Base-by-base conservation (phyloP, 225 moss, liverwort and hornwort genomes). In the Physcomitrellopsis africana region DNA sequence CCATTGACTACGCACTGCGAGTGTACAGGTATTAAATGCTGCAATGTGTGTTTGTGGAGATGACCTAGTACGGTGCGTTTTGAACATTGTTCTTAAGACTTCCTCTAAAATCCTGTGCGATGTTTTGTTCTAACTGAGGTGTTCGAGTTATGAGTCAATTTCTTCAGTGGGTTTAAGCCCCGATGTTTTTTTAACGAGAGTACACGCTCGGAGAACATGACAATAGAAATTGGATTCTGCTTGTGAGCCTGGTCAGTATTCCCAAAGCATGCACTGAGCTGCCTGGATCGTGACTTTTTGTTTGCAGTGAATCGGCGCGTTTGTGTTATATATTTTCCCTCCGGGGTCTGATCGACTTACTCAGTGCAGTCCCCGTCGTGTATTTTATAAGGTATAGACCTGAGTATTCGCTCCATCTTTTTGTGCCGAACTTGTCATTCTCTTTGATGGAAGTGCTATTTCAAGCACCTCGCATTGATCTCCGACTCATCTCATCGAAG, bases 251-350 rank as follows among this genome's bases (percentile, higher is more conserved):
- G 45, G 32, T 15, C 41, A 51, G 45, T 60, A 29, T 72, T 75
- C n/a, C 49, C 15, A 19, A 73, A 37, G 51, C 66, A 43, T 70
- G 47, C 26, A 68, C 53, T 54, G 51, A 71, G 12, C 51, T 74
- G 57, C 49, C 56, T 45, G 79, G 23, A 46, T 26, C 32, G 49
- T 75, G 79, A 14, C 22, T 78, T 19, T 70, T 41, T 55, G 60
- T 59, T 26, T 87, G 90, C 92, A 96, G 95, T 85, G 95, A 90
- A 53, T 89, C 93, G 45, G 89, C 89, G 63, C 90, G 91, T 59
- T 48, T 87, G 65, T 80, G 84, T 53, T 96, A 90, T 59, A 51
- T 96, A 4, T 82, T 93, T 65, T 96, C 95, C 22, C 68, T 96
- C 24, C 87, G 90, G 90, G 95, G 95, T 72, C 32, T 85, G 20